These are phyloP conservation scores for Cryptosporidium baileyi DNA, from an alignment of 169 alveolate genomes.

Conservation along the genomic window DNA sequence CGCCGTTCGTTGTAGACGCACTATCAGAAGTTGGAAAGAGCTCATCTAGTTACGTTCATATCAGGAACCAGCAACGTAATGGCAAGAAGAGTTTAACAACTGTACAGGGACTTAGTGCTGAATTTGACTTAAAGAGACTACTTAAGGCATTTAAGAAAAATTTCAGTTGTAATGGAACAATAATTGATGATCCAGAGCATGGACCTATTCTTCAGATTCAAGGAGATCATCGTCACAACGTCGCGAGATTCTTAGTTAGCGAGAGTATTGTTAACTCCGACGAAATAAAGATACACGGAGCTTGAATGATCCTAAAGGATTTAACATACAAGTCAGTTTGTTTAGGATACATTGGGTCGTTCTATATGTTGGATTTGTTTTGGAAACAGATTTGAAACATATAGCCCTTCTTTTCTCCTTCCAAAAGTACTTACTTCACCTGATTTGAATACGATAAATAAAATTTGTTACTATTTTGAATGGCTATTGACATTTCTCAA, in stretches of 20 bases:
- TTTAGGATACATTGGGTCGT: no score
- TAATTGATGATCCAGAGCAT: constrained; percentile 89
- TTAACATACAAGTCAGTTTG: no score
- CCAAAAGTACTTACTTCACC: no score
- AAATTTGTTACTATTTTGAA: no score
- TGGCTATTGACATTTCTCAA: no score
- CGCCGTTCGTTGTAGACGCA: constrained; percentile 72
- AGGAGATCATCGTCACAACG: constrained; percentile 87
- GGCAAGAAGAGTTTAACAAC: constrained; percentile 93
- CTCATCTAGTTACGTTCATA: constrained; percentile 77
- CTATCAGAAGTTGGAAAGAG: constrained; percentile 71
- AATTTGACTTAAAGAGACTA: constrained; percentile 89
- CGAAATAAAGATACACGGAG: constrained; percentile 90
- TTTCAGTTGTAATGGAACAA: constrained; percentile 93
- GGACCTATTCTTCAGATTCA: constrained; percentile 91
- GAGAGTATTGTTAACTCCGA: constrained; percentile 87
- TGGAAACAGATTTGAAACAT: no score
- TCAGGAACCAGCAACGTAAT: constrained; percentile 92
- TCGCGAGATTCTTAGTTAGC: constrained; percentile 86
- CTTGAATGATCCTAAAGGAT: no score
- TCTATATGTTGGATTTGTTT: no score
- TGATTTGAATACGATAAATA: no score
- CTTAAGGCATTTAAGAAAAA: constrained; percentile 90
- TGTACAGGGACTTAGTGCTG: constrained; percentile 90
- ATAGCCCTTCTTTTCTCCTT: no score